Conservation (phyloP, 768 basidiomycete genomes). For the Lentinula sp. region DNA sequence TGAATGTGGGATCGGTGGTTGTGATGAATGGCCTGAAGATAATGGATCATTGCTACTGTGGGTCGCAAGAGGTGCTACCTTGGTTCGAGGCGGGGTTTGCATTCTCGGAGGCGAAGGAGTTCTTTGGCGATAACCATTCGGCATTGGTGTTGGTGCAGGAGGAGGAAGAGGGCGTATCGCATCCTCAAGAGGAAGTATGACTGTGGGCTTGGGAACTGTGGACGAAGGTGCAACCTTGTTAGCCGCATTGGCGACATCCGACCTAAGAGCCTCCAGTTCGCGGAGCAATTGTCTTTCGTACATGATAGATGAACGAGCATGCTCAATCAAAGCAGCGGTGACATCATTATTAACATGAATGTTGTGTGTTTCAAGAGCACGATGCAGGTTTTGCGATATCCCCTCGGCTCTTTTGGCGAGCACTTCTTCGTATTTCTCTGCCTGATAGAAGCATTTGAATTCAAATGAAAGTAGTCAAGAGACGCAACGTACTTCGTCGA, state of each 20-base stretch:
- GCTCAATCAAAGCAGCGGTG: constrained; percentile 84
- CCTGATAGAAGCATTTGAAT: constrained; percentile 38
- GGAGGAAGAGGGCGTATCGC: constrained; percentile 26
- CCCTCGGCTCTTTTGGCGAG: constrained; percentile 84
- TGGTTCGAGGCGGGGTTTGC: constrained; percentile 2
- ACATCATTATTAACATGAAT: constrained; percentile 88
- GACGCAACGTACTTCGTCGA: constrained; percentile 68
- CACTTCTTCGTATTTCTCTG: constrained; percentile 82
- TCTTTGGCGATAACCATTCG: constrained; percentile 12
- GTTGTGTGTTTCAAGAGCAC: constrained; percentile 79
- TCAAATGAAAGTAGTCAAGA: neutral
- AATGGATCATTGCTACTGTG: constrained; percentile 7
- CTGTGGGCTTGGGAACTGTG: constrained; percentile 53
- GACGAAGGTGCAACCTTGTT: constrained; percentile 46
- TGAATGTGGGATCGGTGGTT: constrained; percentile 5
- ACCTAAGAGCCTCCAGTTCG: constrained; percentile 80
- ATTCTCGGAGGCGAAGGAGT: constrained; percentile 5
- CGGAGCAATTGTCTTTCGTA: constrained; percentile 86
- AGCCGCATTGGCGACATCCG: constrained; percentile 66
- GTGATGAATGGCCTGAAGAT: constrained; percentile 5
- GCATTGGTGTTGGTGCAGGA: constrained; percentile 11
- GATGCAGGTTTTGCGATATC: constrained; percentile 91
- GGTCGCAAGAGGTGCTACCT: neutral
- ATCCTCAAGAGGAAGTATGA: constrained; percentile 63
- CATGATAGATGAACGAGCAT: constrained; percentile 86